Conservation (phyloP, 2,329 filamentous ascomycete species). For the Arthrobotrys pseudoclavata region DNA sequence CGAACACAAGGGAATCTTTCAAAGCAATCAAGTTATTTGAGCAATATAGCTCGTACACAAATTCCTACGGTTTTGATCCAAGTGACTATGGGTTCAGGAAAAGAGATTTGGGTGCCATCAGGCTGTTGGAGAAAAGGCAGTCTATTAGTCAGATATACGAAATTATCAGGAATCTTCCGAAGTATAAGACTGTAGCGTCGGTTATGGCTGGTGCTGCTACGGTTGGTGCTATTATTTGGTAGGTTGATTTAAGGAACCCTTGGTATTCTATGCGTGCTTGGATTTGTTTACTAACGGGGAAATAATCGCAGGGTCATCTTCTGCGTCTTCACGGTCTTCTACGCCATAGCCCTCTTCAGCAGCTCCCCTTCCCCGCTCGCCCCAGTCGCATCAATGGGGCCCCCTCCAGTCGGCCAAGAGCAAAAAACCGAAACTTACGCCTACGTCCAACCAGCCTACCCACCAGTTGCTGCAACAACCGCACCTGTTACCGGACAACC, state of each 20-base stretch:
- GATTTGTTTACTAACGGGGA: constrained; percentile 11
- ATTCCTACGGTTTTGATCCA: background rate
- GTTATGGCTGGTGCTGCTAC: constrained; percentile 53
- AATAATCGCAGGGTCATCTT: constrained; percentile 37
- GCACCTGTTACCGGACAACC: constrained; percentile 9
- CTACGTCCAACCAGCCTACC: constrained; percentile 11
- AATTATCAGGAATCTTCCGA: constrained; percentile 1
- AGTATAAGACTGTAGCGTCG: constrained; percentile 20
- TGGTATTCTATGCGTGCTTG: no score
- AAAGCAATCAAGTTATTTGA: constrained; percentile 38
- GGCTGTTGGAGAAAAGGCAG: constrained; percentile 20
- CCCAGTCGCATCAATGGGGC: background rate
- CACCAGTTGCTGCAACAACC: constrained; percentile 7
- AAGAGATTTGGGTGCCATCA: background rate
- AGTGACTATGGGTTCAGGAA: constrained; percentile 25
- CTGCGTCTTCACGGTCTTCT: constrained; percentile 49
- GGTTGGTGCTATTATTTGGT: constrained; percentile 54
- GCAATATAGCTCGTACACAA: constrained; percentile 12
- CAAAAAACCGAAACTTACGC: constrained; percentile 35
- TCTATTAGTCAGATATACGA: background rate
- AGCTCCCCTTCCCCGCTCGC: background rate
- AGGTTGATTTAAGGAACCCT: constrained; percentile 1
- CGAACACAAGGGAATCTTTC: constrained; percentile 32
- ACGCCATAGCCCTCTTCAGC: constrained; percentile 39
- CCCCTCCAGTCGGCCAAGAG: constrained; percentile 4